Conservation (phyloP, 768 basidiomycete species). For the Suillus decipiens region DNA sequence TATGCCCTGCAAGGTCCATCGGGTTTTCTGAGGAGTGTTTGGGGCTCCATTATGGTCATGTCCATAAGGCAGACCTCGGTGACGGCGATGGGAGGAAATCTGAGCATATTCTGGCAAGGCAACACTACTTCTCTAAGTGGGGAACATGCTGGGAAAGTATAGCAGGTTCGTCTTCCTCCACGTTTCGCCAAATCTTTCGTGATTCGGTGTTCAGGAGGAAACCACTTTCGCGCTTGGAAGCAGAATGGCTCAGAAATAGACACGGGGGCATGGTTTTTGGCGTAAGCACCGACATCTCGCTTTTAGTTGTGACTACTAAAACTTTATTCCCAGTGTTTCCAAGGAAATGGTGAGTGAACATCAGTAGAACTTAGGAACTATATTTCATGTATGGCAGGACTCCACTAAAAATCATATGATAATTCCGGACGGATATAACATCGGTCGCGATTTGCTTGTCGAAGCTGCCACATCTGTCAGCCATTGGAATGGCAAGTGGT, state of each 20-base stretch:
- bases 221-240: constrained; percentile 88
- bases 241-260: constrained; percentile 77
- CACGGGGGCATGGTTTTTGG: constrained; percentile 85
- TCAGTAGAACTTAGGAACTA: background rate
- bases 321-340: constrained; percentile 51
- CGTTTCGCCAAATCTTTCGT: constrained; percentile 6
- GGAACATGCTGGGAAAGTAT: constrained; percentile 91
- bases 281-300: constrained; percentile 42
- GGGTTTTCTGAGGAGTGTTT: constrained; percentile 85
- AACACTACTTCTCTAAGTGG: constrained; percentile 75
- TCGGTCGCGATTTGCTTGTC: constrained; percentile 80
- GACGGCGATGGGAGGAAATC: constrained; percentile 73
- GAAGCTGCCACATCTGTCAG: constrained; percentile 60
- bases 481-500: constrained; percentile 64
- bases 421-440: constrained; percentile 76
- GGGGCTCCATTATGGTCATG: constrained; percentile 72
- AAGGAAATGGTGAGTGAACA: constrained; percentile 57
- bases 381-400: constrained; percentile 35
- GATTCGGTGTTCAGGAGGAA: constrained; percentile 54
- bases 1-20: constrained; percentile 52
- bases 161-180: constrained; percentile 43
- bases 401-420: constrained; percentile 72
- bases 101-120: constrained; percentile 74
- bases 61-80: constrained; percentile 81
- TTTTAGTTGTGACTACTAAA: constrained; percentile 5